Conservation (phyloP, 106 monocot genomes). For the Hemerocallis citrina region DNA sequence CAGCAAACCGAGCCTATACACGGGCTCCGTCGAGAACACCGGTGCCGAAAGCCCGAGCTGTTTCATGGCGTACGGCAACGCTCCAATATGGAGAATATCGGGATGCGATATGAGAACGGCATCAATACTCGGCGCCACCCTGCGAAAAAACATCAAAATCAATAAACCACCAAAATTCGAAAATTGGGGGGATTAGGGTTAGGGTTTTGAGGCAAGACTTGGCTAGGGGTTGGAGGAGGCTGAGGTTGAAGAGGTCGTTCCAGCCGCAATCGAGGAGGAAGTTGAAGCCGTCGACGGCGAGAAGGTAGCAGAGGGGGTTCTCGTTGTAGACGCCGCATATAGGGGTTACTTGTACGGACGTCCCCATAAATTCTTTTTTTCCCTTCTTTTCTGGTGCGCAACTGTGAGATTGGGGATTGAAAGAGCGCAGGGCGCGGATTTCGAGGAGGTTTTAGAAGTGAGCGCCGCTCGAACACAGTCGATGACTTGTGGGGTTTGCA, state of each 20-base stretch:
- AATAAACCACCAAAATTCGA: neutral
- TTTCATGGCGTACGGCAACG: conserved; percentile 88
- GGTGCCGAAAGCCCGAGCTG: conserved; percentile 88
- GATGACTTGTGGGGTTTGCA: too few species aligned
- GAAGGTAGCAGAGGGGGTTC: conserved; percentile 84
- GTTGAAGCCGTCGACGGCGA: conserved; percentile 92
- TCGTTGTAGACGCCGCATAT: conserved; percentile 90
- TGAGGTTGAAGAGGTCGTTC: conserved; percentile 87
- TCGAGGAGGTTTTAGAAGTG: too few species aligned
- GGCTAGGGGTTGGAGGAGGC: conserved; percentile 83
- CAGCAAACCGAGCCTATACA: conserved; percentile 79
- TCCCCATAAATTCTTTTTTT: too few species aligned
- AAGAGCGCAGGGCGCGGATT: too few species aligned
- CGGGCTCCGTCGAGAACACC: conserved; percentile 86
- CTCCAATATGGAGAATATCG: conserved; percentile 84
- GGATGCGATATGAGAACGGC: conserved; percentile 88
- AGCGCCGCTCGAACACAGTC: too few species aligned
- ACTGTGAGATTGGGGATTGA: too few species aligned
- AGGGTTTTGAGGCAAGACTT: conserved; percentile 29
- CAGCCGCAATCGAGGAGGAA: conserved; percentile 96
- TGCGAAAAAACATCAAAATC: too few species aligned
- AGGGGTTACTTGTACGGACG: conserved; percentile 91
- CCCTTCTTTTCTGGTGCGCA: too few species aligned
- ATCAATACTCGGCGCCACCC: conserved; percentile 72
- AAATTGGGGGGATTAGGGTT: neutral